phyloP scores from a whole-genome alignment of 2,329 filamentous ascomycete genomes.

The Didymella arachidicola region DNA sequence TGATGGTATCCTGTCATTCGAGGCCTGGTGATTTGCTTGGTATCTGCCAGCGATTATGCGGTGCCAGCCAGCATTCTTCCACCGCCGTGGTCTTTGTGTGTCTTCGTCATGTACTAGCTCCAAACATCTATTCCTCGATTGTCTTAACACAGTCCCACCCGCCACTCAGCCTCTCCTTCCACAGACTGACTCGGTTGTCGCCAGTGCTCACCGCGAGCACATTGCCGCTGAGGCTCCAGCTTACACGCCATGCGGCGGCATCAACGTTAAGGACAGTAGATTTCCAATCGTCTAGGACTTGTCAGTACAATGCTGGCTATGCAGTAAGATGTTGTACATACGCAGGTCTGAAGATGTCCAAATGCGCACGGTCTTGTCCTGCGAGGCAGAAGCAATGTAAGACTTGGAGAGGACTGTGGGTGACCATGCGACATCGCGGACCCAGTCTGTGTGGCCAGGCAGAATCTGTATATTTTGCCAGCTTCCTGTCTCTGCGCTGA shows the following conservation, averaged over 20 bases:
- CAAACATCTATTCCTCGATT: conserved; percentile 75
- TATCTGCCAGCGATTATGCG: conserved; percentile 9
- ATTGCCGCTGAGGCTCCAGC: conserved; percentile 97
- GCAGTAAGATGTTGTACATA: conserved; percentile 26
- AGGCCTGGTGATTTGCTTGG: neutral
- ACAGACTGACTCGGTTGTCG: conserved; percentile 96
- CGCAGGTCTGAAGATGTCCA: conserved; percentile 71
- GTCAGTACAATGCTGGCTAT: conserved; percentile 53
- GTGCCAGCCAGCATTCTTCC: neutral
- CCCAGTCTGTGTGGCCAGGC: conserved; percentile 91
- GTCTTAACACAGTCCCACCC: conserved; percentile 98
- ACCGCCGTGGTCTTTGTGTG: conserved; percentile 1
- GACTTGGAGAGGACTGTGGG: conserved; percentile 94
- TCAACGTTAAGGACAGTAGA: conserved; percentile 88
- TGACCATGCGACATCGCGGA: conserved; percentile 96
- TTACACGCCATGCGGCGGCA: conserved; percentile 90
- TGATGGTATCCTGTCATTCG: conserved; percentile 14
- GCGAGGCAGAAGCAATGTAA: conserved; percentile 93
- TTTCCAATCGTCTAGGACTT: conserved; percentile 72
- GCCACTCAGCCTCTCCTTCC: conserved; percentile 97
- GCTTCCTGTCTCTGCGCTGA: conserved; percentile 61
- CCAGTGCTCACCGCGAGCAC: conserved; percentile 91
- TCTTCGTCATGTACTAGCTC: neutral
- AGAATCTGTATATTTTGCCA: conserved; percentile 65
- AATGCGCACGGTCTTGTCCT: conserved; percentile 97